Base-by-base conservation (phyloP, 108 stramenopile species). In the Nitzschia inconspicua region DNA sequence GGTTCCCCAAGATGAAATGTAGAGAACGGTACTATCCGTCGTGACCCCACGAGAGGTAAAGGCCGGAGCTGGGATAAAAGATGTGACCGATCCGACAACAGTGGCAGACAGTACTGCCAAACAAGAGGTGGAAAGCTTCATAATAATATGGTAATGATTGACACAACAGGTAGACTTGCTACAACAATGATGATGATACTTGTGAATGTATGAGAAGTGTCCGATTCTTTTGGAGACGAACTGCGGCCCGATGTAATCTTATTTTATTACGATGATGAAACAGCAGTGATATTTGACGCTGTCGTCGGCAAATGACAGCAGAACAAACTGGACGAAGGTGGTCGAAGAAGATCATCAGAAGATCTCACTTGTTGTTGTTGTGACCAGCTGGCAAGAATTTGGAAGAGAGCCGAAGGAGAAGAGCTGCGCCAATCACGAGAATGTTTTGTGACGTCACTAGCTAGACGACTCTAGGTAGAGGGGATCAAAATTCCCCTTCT, bases 1-100 rank as follows among this genome's bases (percentile, higher is more conserved):
- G 61, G 44, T 71, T 26, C 75, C 75, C 79, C 79, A 80, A 7
- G 71, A 73, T 14, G 79, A 76, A 57, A 80, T 80, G 63, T 50
- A 73, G 6, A 76, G 61, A 24, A 47, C 47, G 27, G 78, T 50
- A 20, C 25, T 14, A 2, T 11, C 20, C 14, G 37, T 8, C 28
- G 44, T 20, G 2, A 34, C 13, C 3, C 27, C 2, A 6, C 8
- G n/a, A 28, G 31, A 47, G 5, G 35, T 32, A 48, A 51, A 63
- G 18, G 40, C 65, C 0, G 57, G 43, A 3, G 57, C 13, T 22
- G 63, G 63, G 22, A 57, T 48, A 46, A 72, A 72, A 16, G 72
- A 48, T 16, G 48, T 47, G 14, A 55, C 35, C 19, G 51, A 41
- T 19, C 43, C 41, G 42, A 40, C 25, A 5, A 53, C 53, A 3